Base-by-base conservation (phyloP, 495 filamentous ascomycete species). In the Penicillium goetzii region DNA sequence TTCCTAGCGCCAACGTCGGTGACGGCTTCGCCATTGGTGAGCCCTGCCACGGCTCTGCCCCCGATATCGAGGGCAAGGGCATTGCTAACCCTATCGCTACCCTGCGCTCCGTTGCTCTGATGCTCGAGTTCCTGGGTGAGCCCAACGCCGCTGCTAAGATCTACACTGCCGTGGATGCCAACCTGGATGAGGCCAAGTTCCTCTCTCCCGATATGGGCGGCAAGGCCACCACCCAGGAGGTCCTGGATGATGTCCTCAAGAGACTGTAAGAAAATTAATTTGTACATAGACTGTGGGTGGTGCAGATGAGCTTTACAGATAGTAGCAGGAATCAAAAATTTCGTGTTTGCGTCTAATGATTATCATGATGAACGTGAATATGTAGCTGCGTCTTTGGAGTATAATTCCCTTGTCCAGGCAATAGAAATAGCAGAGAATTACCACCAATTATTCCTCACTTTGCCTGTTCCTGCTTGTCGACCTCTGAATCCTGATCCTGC, bases 41-140 rank as follows among this genome's bases (percentile, higher is more conserved):
- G 85, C 95, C 95, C 58, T 99, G 95, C 81, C 95, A 99, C 78
- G 95, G 95, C 28, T 91, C 87, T 71, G 95, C 95, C 52, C 95
- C 95, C 11, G 95, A 99, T 72, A 99, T 99, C 72, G 87, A 92
- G 85, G 96, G 96, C 59, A 81, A 88, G 80, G 88, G 89, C 55
- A 92, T 99, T 72, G 92, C 95, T 67, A 98, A 99, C 80, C 95
- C 95, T 51, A 92, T 99, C 73, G 95, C 95, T 47, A 99, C 93
- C 19, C 84, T 98, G 65, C 83, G 95, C 74, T 95, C 90, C 76
- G 88, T 93, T 23, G 95, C 89, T 45, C 83, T 97, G 70, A 97
- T 98, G 93, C 83, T 99, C 64, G 94, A 97, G 82, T 99, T 99
- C 78, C 75, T 97, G 66, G 86, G 89, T 23, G 89, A 97, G 82